Percentiles rank a stretch among this genome's conserved stretches.
These are phyloP conservation scores for Posidonia oceanica DNA, from an alignment of 116 monocot species.

Conservation along the genomic window DNA sequence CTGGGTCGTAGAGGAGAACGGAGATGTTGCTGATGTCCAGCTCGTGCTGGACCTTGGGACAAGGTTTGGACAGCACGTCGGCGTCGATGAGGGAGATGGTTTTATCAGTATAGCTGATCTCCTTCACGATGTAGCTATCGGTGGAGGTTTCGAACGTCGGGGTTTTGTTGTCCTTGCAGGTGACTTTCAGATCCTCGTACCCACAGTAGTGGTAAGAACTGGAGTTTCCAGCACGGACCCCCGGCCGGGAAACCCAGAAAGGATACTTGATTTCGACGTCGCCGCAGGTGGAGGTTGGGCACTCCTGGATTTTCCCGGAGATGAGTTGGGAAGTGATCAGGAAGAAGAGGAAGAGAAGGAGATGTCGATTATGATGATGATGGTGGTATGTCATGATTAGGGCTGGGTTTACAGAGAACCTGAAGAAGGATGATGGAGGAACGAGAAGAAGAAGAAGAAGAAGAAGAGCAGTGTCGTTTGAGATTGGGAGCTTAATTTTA, in stretches of 20 bases:
- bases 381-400: no score
- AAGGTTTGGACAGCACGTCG: neutral
- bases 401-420: no score
- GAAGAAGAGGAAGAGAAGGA: constrained; percentile 5
- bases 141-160: constrained; percentile 3
- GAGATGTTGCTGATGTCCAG: constrained; percentile 3
- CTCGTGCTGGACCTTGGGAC: constrained; percentile 14
- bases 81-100: constrained; percentile 15
- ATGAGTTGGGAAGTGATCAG: neutral
- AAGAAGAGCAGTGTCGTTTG: no score
- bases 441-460: no score
- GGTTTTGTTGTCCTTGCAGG: constrained; percentile 5
- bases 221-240: neutral
- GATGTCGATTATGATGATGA: neutral
- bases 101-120: neutral
- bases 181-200: constrained; percentile 11
- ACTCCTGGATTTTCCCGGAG: neutral
- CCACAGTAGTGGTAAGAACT: constrained; percentile 6
- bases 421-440: no score
- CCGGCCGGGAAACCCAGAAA: constrained; percentile 8
- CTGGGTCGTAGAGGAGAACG: neutral
- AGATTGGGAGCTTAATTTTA: no score
- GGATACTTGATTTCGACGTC: constrained; percentile 7
- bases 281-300: constrained; percentile 11
- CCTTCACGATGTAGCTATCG: constrained; percentile 12